Evolutionary conservation across 805 yeast genomes (phyloP).

Genomic region (Dipodascus albidus): DNA sequence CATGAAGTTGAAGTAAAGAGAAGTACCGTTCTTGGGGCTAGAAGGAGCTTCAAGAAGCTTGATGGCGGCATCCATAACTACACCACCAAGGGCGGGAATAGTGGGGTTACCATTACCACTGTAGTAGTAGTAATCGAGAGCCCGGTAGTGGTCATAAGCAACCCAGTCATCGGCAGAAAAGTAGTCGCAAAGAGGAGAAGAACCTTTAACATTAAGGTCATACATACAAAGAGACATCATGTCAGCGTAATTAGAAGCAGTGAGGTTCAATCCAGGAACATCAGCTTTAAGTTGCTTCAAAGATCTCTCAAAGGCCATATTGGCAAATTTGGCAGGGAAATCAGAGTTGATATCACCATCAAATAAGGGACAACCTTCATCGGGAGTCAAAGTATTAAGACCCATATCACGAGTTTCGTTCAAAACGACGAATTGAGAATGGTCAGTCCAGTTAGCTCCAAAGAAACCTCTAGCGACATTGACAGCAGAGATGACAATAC

Average conservation of each 20-base stretch:
- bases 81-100: slow-evolving; percentile 33
- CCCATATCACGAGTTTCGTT: slow-evolving; percentile 40
- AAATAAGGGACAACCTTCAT: slow-evolving; percentile 8
- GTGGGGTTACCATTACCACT: slow-evolving; percentile 38
- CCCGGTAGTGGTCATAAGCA: slow-evolving; percentile 31
- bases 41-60: slow-evolving; percentile 28
- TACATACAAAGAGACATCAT: slow-evolving; percentile 39
- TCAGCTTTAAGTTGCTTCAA: slow-evolving; percentile 22
- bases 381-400: slow-evolving; percentile 49
- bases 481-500: slow-evolving; percentile 45
- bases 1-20: slow-evolving; percentile 36
- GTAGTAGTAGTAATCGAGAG: slow-evolving; percentile 34
- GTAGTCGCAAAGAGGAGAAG: slow-evolving; percentile 31
- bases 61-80: slow-evolving; percentile 37
- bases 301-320: slow-evolving; percentile 25
- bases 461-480: slow-evolving; percentile 52
- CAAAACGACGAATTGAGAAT: slow-evolving; percentile 30
- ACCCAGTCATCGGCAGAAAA: slow-evolving; percentile 41
- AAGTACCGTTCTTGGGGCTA: slow-evolving; percentile 23
- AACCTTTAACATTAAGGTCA: slow-evolving; percentile 38
- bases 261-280: slow-evolving; percentile 29
- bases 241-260: slow-evolving; percentile 29
- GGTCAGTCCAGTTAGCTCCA: slow-evolving; percentile 30
- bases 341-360: slow-evolving; percentile 8
- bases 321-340: slow-evolving; percentile 22